A percentile compares a stretch with the other conserved stretches of the same genome.
Evolutionary conservation across 1,284 basidiomycete species (phyloP).

Genomic region (Pyrrhoderma noxium): DNA sequence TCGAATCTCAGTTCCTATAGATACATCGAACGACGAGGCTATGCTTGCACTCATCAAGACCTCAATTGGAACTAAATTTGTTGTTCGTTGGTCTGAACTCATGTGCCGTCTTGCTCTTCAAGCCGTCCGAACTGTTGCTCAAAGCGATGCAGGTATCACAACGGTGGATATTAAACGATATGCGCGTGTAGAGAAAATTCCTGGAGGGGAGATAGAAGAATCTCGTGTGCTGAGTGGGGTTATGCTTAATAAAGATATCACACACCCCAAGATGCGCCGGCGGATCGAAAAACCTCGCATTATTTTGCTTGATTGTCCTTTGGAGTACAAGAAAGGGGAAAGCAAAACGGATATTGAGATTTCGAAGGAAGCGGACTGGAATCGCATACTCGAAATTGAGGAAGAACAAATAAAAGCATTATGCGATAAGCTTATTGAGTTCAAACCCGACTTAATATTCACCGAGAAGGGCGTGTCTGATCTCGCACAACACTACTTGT

Average conservation of each 20-base stretch:
- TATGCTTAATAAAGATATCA: constrained; percentile 99
- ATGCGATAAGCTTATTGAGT: constrained; percentile 84
- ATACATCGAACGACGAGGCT: constrained; percentile 79
- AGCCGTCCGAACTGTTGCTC: constrained; percentile 81
- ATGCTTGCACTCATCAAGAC: constrained; percentile 98
- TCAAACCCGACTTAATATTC: constrained; percentile 93
- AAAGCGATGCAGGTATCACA: constrained; percentile 60
- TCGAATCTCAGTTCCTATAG: constrained; percentile 83
- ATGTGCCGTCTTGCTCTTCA: constrained; percentile 95
- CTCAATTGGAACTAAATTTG: constrained; percentile 99
- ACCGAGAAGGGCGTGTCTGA: constrained; percentile 98
- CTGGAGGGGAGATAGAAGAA: constrained; percentile 95
- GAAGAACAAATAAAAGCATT: constrained; percentile 94
- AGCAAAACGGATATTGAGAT: constrained; percentile 99
- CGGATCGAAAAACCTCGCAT: constrained; percentile 89
- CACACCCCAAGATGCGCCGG: constrained; percentile 94
- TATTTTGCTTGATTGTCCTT: constrained; percentile 88
- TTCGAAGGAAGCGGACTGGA: constrained; percentile 91
- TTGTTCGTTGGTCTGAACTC: constrained; percentile 91
- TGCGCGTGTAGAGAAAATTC: constrained; percentile 94
- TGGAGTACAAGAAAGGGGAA: constrained; percentile 99
- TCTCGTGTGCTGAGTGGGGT: constrained; percentile 85
- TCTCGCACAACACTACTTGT: constrained; percentile 88
- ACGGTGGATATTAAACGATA: constrained; percentile 98
- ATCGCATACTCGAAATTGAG: constrained; percentile 88